Conservation (phyloP, 768 basidiomycete genomes). For the Russula sp. region DNA sequence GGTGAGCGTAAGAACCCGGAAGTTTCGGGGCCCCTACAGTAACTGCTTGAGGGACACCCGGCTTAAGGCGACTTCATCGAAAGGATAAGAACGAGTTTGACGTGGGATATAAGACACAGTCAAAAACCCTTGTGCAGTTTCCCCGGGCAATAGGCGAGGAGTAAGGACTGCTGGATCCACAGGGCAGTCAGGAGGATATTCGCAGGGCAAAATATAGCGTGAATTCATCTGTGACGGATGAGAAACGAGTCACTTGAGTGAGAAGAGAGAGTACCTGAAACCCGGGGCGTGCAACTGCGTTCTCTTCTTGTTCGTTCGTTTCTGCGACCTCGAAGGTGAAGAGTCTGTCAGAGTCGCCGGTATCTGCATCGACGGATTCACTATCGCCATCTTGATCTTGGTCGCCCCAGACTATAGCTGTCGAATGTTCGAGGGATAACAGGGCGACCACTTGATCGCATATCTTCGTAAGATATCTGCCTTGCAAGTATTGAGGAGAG, state of each 20-base stretch:
- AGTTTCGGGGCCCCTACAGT: not conserved
- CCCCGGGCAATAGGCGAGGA: constrained; percentile 15
- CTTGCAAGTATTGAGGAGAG: not conserved
- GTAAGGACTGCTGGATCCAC: not conserved
- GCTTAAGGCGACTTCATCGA: not conserved
- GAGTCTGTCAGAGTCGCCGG: constrained; percentile 41
- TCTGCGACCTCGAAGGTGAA: constrained; percentile 49
- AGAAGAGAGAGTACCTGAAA: constrained; percentile 34
- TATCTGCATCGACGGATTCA: constrained; percentile 30
- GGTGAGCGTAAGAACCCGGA: not conserved
- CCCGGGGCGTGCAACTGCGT: constrained; percentile 37
- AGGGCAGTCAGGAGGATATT: not conserved
- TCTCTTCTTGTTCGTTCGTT: constrained; percentile 49
- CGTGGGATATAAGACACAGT: not conserved
- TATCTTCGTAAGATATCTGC: constrained; percentile 23
- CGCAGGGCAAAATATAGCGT: not conserved
- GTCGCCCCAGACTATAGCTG: constrained; percentile 38
- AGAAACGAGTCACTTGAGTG: not conserved
- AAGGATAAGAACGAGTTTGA: not conserved
- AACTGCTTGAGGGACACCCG: not conserved
- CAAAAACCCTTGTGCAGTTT: constrained; percentile 20
- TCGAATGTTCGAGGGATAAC: constrained; percentile 42
- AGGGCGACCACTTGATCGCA: constrained; percentile 50
- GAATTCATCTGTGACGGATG: not conserved
- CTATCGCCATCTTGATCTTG: constrained; percentile 22